phyloP scores from a whole-genome alignment of 2,329 filamentous ascomycete genomes.

The Sporothrix pallida region DNA sequence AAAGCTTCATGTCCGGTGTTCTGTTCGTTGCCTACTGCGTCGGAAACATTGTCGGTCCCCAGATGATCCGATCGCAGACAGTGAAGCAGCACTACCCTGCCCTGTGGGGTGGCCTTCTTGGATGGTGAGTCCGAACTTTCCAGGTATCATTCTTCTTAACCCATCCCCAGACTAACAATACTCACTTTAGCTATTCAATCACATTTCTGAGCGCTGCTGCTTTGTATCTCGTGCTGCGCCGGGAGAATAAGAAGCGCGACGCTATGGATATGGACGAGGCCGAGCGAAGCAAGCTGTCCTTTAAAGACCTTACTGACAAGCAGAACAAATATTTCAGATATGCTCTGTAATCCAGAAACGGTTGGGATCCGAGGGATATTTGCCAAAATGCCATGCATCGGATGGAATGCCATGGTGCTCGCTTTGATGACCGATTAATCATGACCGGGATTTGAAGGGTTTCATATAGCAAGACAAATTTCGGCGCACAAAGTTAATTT shows the following conservation, averaged over 20 bases:
- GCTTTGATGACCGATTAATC: too few relatives aligned
- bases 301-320: conserved; percentile 71
- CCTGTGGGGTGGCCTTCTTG: conserved; percentile 72
- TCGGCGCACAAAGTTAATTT: too few relatives aligned
- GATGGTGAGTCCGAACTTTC: conserved; percentile 50
- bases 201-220: conserved; percentile 63
- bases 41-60: conserved; percentile 76
- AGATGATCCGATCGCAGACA: conserved; percentile 70
- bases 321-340: conserved; percentile 72
- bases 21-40: conserved; percentile 79
- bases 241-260: conserved; percentile 63
- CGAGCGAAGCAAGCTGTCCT: conserved; percentile 68
- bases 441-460: too few relatives aligned
- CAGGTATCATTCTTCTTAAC: too few relatives aligned
- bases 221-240: conserved; percentile 64
- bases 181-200: conserved; percentile 65
- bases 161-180: not conserved
- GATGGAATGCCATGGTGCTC: too few relatives aligned
- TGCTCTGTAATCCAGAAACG: conserved; percentile 47
- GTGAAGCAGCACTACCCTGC: conserved; percentile 71
- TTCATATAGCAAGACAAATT: too few relatives aligned
- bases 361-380: too few relatives aligned
- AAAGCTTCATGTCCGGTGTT: conserved; percentile 74
- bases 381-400: too few relatives aligned
- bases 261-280: conserved; percentile 58